These are phyloP conservation scores for Phanerochaete carnosa DNA, from an alignment of 768 basidiomycete genomes.

Conservation along the genomic window DNA sequence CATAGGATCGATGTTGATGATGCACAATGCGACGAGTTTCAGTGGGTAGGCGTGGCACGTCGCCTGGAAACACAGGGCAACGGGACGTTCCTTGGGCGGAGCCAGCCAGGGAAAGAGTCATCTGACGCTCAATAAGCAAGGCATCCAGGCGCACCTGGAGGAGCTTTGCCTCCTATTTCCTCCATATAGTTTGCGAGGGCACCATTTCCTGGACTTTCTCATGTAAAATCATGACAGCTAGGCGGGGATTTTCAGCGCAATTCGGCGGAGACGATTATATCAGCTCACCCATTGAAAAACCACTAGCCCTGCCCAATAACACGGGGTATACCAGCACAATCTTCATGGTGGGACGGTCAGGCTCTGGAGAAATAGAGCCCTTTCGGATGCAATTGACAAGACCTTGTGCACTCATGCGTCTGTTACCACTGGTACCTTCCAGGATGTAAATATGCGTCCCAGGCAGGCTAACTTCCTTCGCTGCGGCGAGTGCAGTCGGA, in stretches of 20 bases:
- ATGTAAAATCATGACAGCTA: constrained; percentile 13
- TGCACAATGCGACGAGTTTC: constrained; percentile 11
- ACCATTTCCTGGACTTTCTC: constrained; percentile 10
- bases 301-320: constrained; percentile 79
- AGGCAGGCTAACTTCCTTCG: constrained; percentile 30
- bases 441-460: constrained; percentile 47
- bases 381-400: constrained; percentile 39
- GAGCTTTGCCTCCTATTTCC: constrained; percentile 1
- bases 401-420: constrained; percentile 40
- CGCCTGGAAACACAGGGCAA: constrained; percentile 9
- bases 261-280: background rate
- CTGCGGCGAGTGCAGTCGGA: constrained; percentile 36
- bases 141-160: background rate
- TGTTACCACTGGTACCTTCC: constrained; percentile 39
- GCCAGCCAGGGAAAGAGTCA: background rate
- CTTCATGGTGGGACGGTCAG: constrained; percentile 42
- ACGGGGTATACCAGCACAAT: constrained; percentile 66
- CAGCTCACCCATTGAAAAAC: constrained; percentile 51
- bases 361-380: constrained; percentile 36
- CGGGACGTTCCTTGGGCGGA: background rate
- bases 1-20: background rate
- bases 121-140: background rate
- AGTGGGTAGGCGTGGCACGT: constrained; percentile 14
- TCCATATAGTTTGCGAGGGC: background rate
- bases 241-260: background rate